Evolutionary conservation across 441 rosid species (phyloP).

Genomic region (Capsella rubella): DNA sequence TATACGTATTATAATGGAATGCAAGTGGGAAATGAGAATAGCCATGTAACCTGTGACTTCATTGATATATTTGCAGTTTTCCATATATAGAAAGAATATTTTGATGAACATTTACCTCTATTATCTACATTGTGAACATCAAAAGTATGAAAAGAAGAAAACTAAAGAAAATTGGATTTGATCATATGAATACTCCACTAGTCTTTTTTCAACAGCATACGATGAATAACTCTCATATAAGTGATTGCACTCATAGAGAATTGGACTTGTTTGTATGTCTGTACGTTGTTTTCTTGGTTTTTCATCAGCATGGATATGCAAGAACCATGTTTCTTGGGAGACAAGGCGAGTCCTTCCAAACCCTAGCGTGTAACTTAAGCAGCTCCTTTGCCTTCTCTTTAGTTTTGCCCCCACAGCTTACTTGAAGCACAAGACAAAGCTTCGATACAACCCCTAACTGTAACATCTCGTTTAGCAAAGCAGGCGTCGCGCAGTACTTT

Average conservation of each 20-base stretch:
- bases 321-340: conserved; percentile 53
- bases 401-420: conserved; percentile 54
- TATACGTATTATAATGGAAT: neutral
- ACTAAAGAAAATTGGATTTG: conserved; percentile 17
- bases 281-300: conserved; percentile 10
- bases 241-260: conserved; percentile 37
- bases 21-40: conserved; percentile 18
- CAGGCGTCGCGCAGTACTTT: conserved; percentile 60
- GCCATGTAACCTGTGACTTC: conserved; percentile 24
- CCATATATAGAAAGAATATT: neutral
- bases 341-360: conserved; percentile 81
- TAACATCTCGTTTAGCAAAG: conserved; percentile 72
- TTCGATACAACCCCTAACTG: conserved; percentile 77
- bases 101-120: conserved; percentile 30
- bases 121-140: conserved; percentile 36
- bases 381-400: conserved; percentile 72
- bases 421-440: conserved; percentile 75
- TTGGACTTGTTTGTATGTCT: neutral
- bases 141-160: neutral
- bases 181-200: conserved; percentile 20
- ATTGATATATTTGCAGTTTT: conserved; percentile 22
- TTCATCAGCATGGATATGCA: conserved; percentile 59
- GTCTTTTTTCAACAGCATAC: neutral
- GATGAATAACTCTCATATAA: conserved; percentile 21
- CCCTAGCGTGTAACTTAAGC: conserved; percentile 68